Evolutionary conservation across 495 filamentous ascomycete genomes (phyloP).

Genomic region (Penicillium riverlandense): DNA sequence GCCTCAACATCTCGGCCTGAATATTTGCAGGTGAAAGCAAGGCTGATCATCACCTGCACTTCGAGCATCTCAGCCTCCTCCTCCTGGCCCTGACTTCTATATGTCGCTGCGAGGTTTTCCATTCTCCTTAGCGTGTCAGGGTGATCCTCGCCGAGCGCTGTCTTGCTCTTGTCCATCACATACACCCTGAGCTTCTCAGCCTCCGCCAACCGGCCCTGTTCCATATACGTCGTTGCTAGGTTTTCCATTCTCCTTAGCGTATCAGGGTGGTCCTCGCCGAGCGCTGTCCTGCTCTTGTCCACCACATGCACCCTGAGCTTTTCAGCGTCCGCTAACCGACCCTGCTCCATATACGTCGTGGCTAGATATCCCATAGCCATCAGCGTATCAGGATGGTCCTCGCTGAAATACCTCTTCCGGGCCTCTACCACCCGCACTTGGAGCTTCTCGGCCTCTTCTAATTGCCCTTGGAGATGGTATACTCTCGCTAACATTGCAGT

Average conservation of each 20-base stretch:
- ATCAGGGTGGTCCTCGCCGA: conserved; percentile 29
- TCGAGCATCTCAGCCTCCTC: conserved; percentile 5
- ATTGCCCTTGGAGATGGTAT: conserved; percentile 16
- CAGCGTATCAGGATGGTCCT: conserved; percentile 26
- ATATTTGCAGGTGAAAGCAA: conserved; percentile 7
- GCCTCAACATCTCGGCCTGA: too few species aligned
- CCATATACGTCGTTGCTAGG: conserved; percentile 15
- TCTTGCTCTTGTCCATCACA: conserved; percentile 6
- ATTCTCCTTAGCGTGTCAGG: conserved; percentile 27
- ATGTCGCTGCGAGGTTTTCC: conserved; percentile 15
- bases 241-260: conserved; percentile 21
- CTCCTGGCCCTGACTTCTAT: conserved; percentile 4
- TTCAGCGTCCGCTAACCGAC: conserved; percentile 24
- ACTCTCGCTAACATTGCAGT: conserved; percentile 3
- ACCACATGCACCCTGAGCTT: conserved; percentile 16
- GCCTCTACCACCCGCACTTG: conserved; percentile 16
- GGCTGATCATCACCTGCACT: conserved; percentile 13
- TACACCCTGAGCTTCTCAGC: background rate
- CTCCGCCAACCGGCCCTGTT: conserved; percentile 4
- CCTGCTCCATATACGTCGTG: conserved; percentile 19
- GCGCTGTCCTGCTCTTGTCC: conserved; percentile 7
- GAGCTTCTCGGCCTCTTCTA: conserved; percentile 22
- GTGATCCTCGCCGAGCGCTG: conserved; percentile 26
- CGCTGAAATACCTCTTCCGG: conserved; percentile 14
- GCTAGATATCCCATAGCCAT: conserved; percentile 21